Evolutionary conservation across 352 stramenopile species (phyloP).

Genomic region (Pythium myriotylum): DNA sequence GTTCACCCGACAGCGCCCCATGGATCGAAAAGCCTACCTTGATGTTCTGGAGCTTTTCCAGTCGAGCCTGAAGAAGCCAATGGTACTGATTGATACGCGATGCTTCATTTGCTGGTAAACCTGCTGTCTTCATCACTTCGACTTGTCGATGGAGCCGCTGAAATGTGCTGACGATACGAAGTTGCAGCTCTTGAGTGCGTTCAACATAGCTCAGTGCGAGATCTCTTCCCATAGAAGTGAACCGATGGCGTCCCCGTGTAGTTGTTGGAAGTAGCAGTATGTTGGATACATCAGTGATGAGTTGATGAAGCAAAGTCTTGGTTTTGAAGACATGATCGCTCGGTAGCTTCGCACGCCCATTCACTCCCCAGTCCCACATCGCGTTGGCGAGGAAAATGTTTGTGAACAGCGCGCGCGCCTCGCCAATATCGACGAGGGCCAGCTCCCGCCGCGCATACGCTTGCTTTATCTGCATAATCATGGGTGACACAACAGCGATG

Average conservation of each 20-base stretch:
- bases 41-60: constrained; percentile 85
- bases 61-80: constrained; percentile 80
- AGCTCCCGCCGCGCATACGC: constrained; percentile 75
- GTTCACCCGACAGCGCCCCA: too few relatives aligned
- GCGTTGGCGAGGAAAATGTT: constrained; percentile 81
- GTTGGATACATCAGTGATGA: constrained; percentile 50
- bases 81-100: constrained; percentile 90
- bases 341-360: constrained; percentile 60
- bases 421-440: constrained; percentile 67
- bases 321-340: constrained; percentile 52
- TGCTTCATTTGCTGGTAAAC: constrained; percentile 80
- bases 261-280: constrained; percentile 70
- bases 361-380: constrained; percentile 82
- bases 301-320: constrained; percentile 50
- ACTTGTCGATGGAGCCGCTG: constrained; percentile 70
- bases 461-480: constrained; percentile 90
- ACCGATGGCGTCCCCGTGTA: constrained; percentile 69
- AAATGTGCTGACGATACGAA: constrained; percentile 63
- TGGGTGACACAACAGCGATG: constrained; percentile 81
- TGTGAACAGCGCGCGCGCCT: constrained; percentile 65
- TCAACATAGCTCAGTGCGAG: constrained; percentile 43
- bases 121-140: constrained; percentile 71
- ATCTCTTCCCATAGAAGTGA: constrained; percentile 56
- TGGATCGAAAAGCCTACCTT: constrained; percentile 41
- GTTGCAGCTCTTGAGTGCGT: constrained; percentile 35